Base-by-base conservation (phyloP, 805 yeast genomes). In the Lipomyces sp. region DNA sequence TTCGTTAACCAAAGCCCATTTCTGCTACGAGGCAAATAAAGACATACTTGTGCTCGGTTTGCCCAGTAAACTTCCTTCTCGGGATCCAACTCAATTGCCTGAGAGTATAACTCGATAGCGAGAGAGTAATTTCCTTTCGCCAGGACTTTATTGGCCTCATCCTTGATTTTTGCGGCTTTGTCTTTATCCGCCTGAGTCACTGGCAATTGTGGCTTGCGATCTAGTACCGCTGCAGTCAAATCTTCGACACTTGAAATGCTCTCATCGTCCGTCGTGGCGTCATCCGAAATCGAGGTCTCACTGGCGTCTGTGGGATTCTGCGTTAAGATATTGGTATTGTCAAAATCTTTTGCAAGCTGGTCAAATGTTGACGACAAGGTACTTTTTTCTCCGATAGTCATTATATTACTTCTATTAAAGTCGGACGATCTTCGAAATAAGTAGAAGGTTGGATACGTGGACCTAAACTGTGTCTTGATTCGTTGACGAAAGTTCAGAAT, bases 81-180 rank as follows among this genome's bases (percentile, higher is more conserved):
- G 64, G 92, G 86, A 71, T 87, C 83, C 66, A 88, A 78, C 24
- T 80, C 86, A 72, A 95, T 86, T 8, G 98, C 98, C 65, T 85
- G 86, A 4, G 96, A 84, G 78, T 95, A 95, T 73, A 87, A 86
- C 42, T 83, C 84, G 63, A 92, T 83, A 3, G 99, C 98, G 53
- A 77, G 81, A 15, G 81, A 82, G 75, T 84, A 93, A 72, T 92
- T 86, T 73, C 83, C 88, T 63, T 81, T 81, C 30, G 96, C 91
- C 90, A 95, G 89, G 53, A 90, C 89, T 76, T 87, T 86, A 84
- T 95, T 95, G 70, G 98, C 99, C 77, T 89, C 90, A 39, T 86
- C 79, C 80, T 95, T 95, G 73, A 90, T 80, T 29, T 82, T 84
- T 74, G 91, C 97, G 18, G 98, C 98, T 72, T 84, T 82, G 64